Evolutionary conservation across 129 eudicot species (phyloP).

Genomic region (Ambrosia artemisiifolia): DNA sequence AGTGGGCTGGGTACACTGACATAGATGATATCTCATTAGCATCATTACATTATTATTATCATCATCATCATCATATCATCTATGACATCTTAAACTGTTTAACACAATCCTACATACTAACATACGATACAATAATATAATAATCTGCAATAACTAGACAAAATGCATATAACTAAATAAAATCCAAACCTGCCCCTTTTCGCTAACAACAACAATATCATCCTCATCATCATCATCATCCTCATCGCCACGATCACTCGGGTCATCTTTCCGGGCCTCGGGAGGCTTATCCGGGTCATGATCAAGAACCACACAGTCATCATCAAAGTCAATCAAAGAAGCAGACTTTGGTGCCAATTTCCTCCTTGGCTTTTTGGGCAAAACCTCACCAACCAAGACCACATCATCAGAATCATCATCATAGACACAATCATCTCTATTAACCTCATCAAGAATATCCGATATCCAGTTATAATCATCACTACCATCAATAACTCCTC

Average conservation of each 20-base stretch:
- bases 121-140: background rate
- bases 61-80: background rate
- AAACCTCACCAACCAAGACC: slow-evolving; percentile 49
- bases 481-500: slow-evolving; percentile 11
- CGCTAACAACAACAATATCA: slow-evolving; percentile 65
- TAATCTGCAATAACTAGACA: background rate
- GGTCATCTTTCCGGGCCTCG: slow-evolving; percentile 13
- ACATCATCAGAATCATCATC: slow-evolving; percentile 75
- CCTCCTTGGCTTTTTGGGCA: slow-evolving; percentile 37
- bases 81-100: background rate
- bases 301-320: slow-evolving; percentile 79
- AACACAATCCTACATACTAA: background rate
- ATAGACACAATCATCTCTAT: slow-evolving; percentile 34
- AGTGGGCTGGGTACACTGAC: too few species aligned
- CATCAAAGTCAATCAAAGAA: slow-evolving; percentile 39
- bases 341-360: slow-evolving; percentile 21
- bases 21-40: too few species aligned
- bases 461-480: slow-evolving; percentile 50
- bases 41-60: too few species aligned
- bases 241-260: background rate
- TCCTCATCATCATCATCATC: slow-evolving; percentile 35
- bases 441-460: slow-evolving; percentile 44
- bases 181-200: slow-evolving; percentile 62
- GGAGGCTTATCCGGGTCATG: slow-evolving; percentile 66
- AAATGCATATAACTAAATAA: background rate